Evolutionary conservation across 495 filamentous ascomycete genomes (phyloP), one percentile per base, ranked within the genome.

Genomic region (Opeltia flavorubescens): DNA sequence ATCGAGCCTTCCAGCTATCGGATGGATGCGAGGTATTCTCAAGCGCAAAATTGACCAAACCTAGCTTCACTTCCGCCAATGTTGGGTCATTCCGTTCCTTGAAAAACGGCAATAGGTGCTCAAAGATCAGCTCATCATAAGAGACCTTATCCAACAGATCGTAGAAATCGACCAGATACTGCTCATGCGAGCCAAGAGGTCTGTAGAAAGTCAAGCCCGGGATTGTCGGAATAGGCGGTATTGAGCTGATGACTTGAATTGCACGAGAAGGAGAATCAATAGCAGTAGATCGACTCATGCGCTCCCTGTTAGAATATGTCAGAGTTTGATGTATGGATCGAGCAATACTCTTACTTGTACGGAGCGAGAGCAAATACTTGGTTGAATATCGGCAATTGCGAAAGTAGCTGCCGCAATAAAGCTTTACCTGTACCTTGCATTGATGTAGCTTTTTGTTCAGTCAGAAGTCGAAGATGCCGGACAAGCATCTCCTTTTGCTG

Each of bases 191-290:
- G 20, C 49, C 29, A 1, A 13, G 23, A 5, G 26, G 1, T 2
- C 45, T 46, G 44, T 48, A 55, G 44, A 52, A 52, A n/a, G 26
- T n/a, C 2, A 55, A n/a, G 26, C 49, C 26, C 13, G 1, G 17
- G 21, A 54, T 44, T 3, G 29, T 31, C 13, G 48, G 48, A 1
- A 54, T 46, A 5, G 48, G 28, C 8, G 52, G 52, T 13, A 54
- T 1, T 20, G 13, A 43, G 3, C 3, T 44, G 13, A 36, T 36
- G n/a, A n/a, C 20, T 36, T 6, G 34, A 17, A 36, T 17, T n/a
- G 34, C 34, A 36, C 34, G 34, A 36, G 4, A 17, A n/a, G 34
- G 20, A 18, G 34, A 17, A 36, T 18, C 34, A 12, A 36, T 36
- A 5, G 34, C n/a, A 1, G 34, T 36, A n/a, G n/a, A 17, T 18